A percentile compares a stretch with the other conserved stretches of the same genome.
Evolutionary conservation across 306 rosid genomes (phyloP).

Genomic region (Pyrus communis): DNA sequence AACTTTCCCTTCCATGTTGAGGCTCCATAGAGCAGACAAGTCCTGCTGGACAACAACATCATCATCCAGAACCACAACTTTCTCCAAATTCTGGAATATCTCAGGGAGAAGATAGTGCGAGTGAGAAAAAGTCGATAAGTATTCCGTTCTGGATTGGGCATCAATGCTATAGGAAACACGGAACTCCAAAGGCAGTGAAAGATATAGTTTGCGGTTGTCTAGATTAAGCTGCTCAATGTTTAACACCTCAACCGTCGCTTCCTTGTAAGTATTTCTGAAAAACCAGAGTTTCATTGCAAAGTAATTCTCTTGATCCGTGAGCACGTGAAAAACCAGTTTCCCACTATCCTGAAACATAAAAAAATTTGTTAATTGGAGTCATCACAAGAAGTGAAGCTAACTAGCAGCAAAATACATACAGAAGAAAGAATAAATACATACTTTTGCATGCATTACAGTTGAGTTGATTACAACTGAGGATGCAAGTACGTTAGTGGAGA

Average conservation of each 20-base stretch:
- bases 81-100: slow-evolving; percentile 65
- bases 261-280: slow-evolving; percentile 53
- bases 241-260: slow-evolving; percentile 68
- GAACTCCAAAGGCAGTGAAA: slow-evolving; percentile 71
- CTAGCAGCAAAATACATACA: slow-evolving; percentile 5
- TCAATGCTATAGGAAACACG: slow-evolving; percentile 54
- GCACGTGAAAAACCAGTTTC: slow-evolving; percentile 83
- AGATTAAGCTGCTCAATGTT: slow-evolving; percentile 62
- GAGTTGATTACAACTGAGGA: slow-evolving; percentile 88
- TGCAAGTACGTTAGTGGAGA: slow-evolving; percentile 83
- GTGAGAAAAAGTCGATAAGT: slow-evolving; percentile 82
- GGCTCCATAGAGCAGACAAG: slow-evolving; percentile 75
- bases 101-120: slow-evolving; percentile 83
- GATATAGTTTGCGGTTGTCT: slow-evolving; percentile 26
- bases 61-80: slow-evolving; percentile 80
- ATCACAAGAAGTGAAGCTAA: slow-evolving; percentile 3
- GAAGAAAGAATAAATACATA: slow-evolving; percentile 31
- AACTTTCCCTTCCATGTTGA: slow-evolving; percentile 74
- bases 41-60: slow-evolving; percentile 87
- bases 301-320: slow-evolving; percentile 83
- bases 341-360: slow-evolving; percentile 58
- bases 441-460: slow-evolving; percentile 67
- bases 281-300: slow-evolving; percentile 93
- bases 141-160: slow-evolving; percentile 60
- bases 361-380: slow-evolving; percentile 27